Evolutionary conservation across 2,329 filamentous ascomycete species (phyloP).

Genomic region (Shiraia sp.): DNA sequence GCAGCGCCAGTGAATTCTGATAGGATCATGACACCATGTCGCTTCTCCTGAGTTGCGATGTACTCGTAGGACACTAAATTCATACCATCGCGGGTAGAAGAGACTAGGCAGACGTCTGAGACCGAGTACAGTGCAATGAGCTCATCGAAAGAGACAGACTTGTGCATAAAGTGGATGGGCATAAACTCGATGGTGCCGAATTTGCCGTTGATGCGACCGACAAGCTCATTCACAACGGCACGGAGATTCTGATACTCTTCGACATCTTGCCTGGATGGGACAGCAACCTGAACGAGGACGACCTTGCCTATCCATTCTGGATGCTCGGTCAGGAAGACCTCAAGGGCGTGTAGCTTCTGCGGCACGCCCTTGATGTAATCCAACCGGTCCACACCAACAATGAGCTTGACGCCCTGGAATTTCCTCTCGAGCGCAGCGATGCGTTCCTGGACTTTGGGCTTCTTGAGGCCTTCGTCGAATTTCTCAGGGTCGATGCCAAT

Average conservation of each 20-base stretch:
- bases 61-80: constrained; percentile 98
- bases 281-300: constrained; percentile 92
- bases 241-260: constrained; percentile 97
- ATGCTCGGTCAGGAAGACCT: constrained; percentile 95
- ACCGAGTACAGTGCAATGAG: constrained; percentile 91
- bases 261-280: constrained; percentile 92
- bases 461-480: constrained; percentile 85
- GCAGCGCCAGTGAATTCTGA: constrained; percentile 97
- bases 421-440: constrained; percentile 84
- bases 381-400: constrained; percentile 93
- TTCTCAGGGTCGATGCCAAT: constrained; percentile 98
- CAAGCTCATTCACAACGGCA: constrained; percentile 93
- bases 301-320: constrained; percentile 98
- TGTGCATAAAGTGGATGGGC: constrained; percentile 98
- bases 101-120: constrained; percentile 89
- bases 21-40: constrained; percentile 90
- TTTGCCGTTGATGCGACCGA: constrained; percentile 94
- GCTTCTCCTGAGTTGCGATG: constrained; percentile 88
- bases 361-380: constrained; percentile 99
- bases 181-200: constrained; percentile 98
- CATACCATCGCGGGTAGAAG: constrained; percentile 97
- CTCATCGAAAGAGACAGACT: constrained; percentile 93
- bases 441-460: constrained; percentile 82
- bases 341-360: constrained; percentile 93
- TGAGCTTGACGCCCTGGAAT: constrained; percentile 93